Percentiles rank a stretch among this genome's conserved stretches.
Evolutionary conservation across 495 filamentous ascomycete species (phyloP).

Genomic region (Articulospora tetracladia): DNA sequence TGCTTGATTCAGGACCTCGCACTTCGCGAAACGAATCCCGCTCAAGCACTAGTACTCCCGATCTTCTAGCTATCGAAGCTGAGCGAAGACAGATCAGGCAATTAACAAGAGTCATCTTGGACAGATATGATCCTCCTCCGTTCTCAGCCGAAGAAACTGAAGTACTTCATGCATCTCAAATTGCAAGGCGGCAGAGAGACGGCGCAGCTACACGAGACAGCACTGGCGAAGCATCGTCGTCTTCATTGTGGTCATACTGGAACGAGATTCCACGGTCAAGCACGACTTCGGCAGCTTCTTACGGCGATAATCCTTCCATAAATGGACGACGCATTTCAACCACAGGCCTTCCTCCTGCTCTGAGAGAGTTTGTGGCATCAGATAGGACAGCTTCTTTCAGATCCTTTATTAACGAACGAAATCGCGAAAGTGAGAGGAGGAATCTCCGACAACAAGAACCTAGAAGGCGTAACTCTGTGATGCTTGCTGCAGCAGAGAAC

Average conservation of each 20-base stretch:
- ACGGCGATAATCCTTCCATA: slow-evolving; percentile 4
- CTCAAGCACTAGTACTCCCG: slow-evolving; percentile 18
- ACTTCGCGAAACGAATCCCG: slow-evolving; percentile 17
- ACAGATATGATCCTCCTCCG: slow-evolving; percentile 26
- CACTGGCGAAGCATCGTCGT: slow-evolving; percentile 11
- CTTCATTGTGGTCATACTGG: slow-evolving; percentile 3
- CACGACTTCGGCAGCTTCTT: not conserved
- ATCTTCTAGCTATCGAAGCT: slow-evolving; percentile 19
- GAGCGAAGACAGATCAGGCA: slow-evolving; percentile 24
- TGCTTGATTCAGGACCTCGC: slow-evolving; percentile 25
- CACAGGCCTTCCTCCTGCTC: slow-evolving; percentile 12
- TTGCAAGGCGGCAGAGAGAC: slow-evolving; percentile 42
- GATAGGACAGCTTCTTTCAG: slow-evolving; percentile 22
- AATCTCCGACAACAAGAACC: slow-evolving; percentile 13
- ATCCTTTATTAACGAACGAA: slow-evolving; percentile 25
- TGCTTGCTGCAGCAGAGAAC: slow-evolving; percentile 19
- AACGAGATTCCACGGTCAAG: slow-evolving; percentile 2
- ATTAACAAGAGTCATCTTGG: slow-evolving; percentile 19
- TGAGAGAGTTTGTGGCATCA: slow-evolving; percentile 24
- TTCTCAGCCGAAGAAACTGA: slow-evolving; percentile 41
- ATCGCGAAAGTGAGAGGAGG: slow-evolving; percentile 23
- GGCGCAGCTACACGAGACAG: slow-evolving; percentile 18
- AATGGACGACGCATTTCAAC: slow-evolving; percentile 9
- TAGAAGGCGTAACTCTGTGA: slow-evolving; percentile 15
- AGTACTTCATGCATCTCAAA: slow-evolving; percentile 44